Evolutionary conservation across 192 early-diverging fungal species (phyloP).

Genomic region (Podochytrium sp.): DNA sequence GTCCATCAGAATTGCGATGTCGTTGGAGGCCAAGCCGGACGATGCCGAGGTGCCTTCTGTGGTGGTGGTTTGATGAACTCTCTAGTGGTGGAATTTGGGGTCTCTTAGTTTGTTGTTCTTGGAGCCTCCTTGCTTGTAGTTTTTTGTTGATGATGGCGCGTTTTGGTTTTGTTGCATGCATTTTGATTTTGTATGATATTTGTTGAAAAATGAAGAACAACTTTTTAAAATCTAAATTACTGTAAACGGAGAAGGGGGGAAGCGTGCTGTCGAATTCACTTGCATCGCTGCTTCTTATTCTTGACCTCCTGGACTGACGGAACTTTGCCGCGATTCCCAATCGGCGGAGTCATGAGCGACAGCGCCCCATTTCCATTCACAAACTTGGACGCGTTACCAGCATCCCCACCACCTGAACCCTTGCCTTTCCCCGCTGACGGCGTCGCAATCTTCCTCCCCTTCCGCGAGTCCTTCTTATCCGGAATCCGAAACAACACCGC

Average conservation of each 20-base stretch:
- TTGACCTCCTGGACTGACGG: background rate
- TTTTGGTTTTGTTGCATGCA: background rate
- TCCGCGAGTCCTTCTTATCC: no score
- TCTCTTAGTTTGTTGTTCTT: slow-evolving; percentile 26
- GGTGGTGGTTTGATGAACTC: no score
- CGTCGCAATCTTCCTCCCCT: no score
- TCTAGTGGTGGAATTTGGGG: no score
- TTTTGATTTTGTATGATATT: background rate
- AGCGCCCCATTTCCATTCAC: no score
- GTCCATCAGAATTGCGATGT: slow-evolving; percentile 59
- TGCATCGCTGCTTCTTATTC: background rate
- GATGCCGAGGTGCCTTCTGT: no score
- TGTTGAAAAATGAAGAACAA: slow-evolving; percentile 3
- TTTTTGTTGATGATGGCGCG: background rate
- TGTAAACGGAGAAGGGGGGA: background rate
- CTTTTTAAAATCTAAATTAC: background rate
- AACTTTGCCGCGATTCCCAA: slow-evolving; percentile 10
- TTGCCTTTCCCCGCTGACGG: no score
- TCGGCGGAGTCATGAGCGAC: slow-evolving; percentile 17
- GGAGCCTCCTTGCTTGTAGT: background rate
- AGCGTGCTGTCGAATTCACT: background rate
- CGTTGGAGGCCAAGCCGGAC: slow-evolving; percentile 30
- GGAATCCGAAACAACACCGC: no score
- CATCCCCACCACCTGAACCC: no score
- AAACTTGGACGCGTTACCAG: no score